Conservation (phyloP, 1,284 basidiomycete genomes). For the Blastosporella zonata region DNA sequence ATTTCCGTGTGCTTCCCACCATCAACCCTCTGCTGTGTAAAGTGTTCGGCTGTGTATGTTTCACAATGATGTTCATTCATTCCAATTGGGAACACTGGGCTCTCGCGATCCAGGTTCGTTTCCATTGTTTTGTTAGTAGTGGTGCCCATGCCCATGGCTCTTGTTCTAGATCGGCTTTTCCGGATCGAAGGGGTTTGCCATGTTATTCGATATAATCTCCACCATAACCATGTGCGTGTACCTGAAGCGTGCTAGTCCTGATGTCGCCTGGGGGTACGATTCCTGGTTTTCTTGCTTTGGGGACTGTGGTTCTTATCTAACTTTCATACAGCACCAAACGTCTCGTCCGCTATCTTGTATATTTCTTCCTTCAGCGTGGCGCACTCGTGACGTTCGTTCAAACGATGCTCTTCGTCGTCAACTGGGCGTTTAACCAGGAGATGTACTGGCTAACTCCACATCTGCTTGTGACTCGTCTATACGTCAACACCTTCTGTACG, state of each 20-base stretch:
- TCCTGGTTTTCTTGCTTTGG: not conserved
- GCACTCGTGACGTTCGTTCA: slow-evolving; percentile 5
- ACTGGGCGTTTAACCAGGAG: slow-evolving; percentile 6
- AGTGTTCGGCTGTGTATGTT: slow-evolving; percentile 10
- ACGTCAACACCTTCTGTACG: slow-evolving; percentile 8
- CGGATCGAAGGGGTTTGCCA: slow-evolving; percentile 7
- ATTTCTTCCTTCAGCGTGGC: slow-evolving; percentile 6
- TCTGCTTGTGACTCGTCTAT: slow-evolving; percentile 6
- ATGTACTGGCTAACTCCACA: slow-evolving; percentile 9
- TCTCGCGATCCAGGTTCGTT: slow-evolving; percentile 3
- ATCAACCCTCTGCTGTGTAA: not conserved
- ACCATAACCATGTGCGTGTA: slow-evolving; percentile 3
- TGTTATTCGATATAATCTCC: slow-evolving; percentile 5
- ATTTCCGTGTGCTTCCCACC: not conserved
- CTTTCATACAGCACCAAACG: slow-evolving; percentile 1
- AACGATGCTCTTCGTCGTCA: slow-evolving; percentile 7
- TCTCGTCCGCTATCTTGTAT: not conserved
- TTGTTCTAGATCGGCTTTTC: slow-evolving; percentile 2
- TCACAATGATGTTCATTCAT: slow-evolving; percentile 9
- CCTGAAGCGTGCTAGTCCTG: slow-evolving; percentile 1
- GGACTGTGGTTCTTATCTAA: not conserved
- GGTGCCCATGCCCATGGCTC: not conserved
- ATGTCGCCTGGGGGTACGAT: not conserved
- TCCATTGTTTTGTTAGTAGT: not conserved
- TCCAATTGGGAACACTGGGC: slow-evolving; percentile 11